Conservation (phyloP, 2,329 filamentous ascomycete genomes). For the Cryphonectria radicalis region DNA sequence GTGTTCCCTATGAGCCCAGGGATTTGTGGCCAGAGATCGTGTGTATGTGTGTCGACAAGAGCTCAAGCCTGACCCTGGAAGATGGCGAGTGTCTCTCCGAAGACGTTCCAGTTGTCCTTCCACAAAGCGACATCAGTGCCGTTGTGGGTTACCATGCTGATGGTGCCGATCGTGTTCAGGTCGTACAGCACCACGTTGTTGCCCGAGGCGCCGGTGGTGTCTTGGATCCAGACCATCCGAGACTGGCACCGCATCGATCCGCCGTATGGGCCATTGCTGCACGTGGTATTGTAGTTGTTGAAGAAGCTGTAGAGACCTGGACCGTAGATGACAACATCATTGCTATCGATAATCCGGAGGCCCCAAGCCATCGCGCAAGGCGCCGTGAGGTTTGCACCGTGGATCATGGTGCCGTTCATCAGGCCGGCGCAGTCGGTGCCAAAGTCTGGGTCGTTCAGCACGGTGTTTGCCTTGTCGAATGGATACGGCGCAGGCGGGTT, state of each 20-base stretch:
- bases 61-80: conserved; percentile 29
- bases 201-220: conserved; percentile 9
- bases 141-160: conserved; percentile 42
- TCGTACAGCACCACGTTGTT: conserved; percentile 43
- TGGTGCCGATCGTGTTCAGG: conserved; percentile 47
- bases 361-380: conserved; percentile 66
- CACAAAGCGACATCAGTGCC: conserved; percentile 41
- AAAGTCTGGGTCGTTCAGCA: conserved; percentile 56
- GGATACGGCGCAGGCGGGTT: conserved; percentile 62
- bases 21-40: not conserved
- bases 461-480: conserved; percentile 48
- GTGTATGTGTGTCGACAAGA: not conserved
- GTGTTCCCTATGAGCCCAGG: not conserved
- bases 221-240: conserved; percentile 41
- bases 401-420: conserved; percentile 15
- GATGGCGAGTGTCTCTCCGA: conserved; percentile 36
- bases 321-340: conserved; percentile 61
- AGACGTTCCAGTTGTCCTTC: conserved; percentile 42
- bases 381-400: conserved; percentile 33
- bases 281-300: conserved; percentile 61
- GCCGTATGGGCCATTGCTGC: conserved; percentile 42
- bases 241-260: conserved; percentile 50
- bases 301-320: conserved; percentile 71
- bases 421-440: conserved; percentile 43
- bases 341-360: conserved; percentile 60